Conservation (phyloP, 1,284 basidiomycete genomes). For the Leccinum laetum region DNA sequence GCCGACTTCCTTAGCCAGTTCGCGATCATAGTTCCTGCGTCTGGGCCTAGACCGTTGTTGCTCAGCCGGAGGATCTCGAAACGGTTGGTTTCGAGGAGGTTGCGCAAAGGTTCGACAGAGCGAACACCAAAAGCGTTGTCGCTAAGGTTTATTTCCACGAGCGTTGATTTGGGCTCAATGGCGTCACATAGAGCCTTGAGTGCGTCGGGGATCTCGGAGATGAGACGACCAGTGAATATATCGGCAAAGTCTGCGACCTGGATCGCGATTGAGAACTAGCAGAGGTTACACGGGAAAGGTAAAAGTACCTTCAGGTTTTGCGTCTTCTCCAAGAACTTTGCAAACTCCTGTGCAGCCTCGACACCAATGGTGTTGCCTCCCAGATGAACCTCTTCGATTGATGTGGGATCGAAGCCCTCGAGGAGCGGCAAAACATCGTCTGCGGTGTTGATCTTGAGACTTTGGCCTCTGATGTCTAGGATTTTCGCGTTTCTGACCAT, state of each 20-base stretch:
- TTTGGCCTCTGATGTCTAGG: conserved; percentile 31
- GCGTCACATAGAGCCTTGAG: conserved; percentile 89
- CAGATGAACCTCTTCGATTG: conserved; percentile 88
- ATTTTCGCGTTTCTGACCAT: conserved; percentile 26
- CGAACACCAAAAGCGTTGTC: conserved; percentile 98
- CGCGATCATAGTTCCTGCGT: conserved; percentile 86
- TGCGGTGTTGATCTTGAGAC: conserved; percentile 80
- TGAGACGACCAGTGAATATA: conserved; percentile 97
- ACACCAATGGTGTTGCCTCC: conserved; percentile 97
- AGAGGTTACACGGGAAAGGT: background rate
- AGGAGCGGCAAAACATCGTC: conserved; percentile 84
- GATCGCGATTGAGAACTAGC: conserved; percentile 10
- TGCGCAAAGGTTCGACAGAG: conserved; percentile 93
- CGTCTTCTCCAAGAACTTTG: conserved; percentile 76
- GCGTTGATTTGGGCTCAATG: conserved; percentile 76
- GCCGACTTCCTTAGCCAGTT: conserved; percentile 84
- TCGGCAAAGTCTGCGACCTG: conserved; percentile 96
- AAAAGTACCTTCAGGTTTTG: conserved; percentile 65
- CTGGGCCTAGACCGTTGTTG: conserved; percentile 97
- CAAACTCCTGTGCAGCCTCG: conserved; percentile 87
- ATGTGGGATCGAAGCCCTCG: conserved; percentile 60
- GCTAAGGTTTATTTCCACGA: conserved; percentile 89
- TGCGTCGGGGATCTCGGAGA: conserved; percentile 92
- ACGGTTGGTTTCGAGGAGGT: conserved; percentile 82
- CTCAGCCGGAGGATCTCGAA: conserved; percentile 86